phyloP scores from a whole-genome alignment of 1,139 yeast genomes.

The Geotrichum reessii region DNA sequence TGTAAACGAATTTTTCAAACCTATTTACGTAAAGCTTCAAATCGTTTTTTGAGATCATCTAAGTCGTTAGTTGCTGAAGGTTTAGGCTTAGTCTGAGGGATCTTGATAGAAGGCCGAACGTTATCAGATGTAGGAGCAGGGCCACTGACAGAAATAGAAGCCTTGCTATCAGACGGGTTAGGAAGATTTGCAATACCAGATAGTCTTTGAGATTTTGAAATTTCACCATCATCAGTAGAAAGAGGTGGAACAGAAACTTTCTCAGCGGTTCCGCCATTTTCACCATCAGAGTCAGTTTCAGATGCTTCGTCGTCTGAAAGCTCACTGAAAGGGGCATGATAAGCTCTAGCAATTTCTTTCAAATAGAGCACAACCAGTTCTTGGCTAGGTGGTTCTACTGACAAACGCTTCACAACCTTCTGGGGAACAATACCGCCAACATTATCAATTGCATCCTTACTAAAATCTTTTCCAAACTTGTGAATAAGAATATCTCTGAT shows the following conservation, averaged over 20 bases:
- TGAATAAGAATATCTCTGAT: slow-evolving; percentile 57
- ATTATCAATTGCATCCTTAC: slow-evolving; percentile 58
- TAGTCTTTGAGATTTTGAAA: slow-evolving; percentile 22
- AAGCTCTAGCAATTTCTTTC: slow-evolving; percentile 75
- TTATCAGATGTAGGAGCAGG: slow-evolving; percentile 46
- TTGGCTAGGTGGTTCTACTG: slow-evolving; percentile 60
- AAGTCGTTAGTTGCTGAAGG: slow-evolving; percentile 33
- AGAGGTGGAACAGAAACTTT: slow-evolving; percentile 25
- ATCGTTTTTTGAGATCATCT: slow-evolving; percentile 50
- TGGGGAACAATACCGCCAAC: slow-evolving; percentile 53
- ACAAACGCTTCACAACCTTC: slow-evolving; percentile 58
- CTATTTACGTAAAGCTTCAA: slow-evolving; percentile 46
- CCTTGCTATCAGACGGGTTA: slow-evolving; percentile 29
- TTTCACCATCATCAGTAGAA: slow-evolving; percentile 23
- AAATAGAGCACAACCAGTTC: slow-evolving; percentile 65
- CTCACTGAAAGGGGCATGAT: slow-evolving; percentile 67
- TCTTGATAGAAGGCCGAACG: slow-evolving; percentile 35
- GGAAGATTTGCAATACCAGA: slow-evolving; percentile 26
- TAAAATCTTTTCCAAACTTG: slow-evolving; percentile 62
- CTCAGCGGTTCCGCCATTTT: slow-evolving; percentile 33
- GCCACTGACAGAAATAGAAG: slow-evolving; percentile 45
- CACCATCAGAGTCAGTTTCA: slow-evolving; percentile 33
- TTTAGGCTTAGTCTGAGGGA: slow-evolving; percentile 20
- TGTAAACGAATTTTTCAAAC: neutral
- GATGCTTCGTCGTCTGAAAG: slow-evolving; percentile 39